Conservation (phyloP, 768 basidiomycete species). For the Porpolomopsis calyptriformis region DNA sequence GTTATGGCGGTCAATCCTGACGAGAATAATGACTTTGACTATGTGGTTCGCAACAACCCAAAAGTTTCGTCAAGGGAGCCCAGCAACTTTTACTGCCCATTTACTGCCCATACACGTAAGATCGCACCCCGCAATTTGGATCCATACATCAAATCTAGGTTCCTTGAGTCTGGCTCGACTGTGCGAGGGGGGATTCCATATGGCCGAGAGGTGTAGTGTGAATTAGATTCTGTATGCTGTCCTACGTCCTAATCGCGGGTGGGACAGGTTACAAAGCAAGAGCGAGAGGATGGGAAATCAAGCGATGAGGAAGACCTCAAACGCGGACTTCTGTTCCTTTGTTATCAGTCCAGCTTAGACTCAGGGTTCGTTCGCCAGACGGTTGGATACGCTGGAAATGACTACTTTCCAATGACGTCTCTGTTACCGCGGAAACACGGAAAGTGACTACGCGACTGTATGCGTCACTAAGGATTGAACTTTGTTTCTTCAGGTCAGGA, state of each 20-base stretch:
- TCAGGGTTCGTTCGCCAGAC: slow-evolving; percentile 26
- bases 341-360: slow-evolving; percentile 26
- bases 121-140: slow-evolving; percentile 19
- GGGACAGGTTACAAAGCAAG: neutral
- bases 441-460: slow-evolving; percentile 8
- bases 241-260: neutral
- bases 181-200: slow-evolving; percentile 26
- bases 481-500: slow-evolving; percentile 15
- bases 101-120: slow-evolving; percentile 24
- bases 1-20: slow-evolving; percentile 12
- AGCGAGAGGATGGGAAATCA: neutral
- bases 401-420: slow-evolving; percentile 14
- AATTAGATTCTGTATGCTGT: neutral
- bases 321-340: slow-evolving; percentile 21
- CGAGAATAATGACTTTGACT: slow-evolving; percentile 25
- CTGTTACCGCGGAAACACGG: slow-evolving; percentile 13
- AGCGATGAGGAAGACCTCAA: neutral
- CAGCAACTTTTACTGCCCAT: slow-evolving; percentile 26
- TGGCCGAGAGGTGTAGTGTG: slow-evolving; percentile 19
- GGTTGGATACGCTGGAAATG: slow-evolving; percentile 14
- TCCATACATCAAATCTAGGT: slow-evolving; percentile 13
- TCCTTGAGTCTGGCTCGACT: slow-evolving; percentile 15
- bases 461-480: neutral
- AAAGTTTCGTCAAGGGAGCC: slow-evolving; percentile 1
- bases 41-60: slow-evolving; percentile 11